Base-by-base conservation (phyloP, 169 alveolate species). In the Plasmodium inui region DNA sequence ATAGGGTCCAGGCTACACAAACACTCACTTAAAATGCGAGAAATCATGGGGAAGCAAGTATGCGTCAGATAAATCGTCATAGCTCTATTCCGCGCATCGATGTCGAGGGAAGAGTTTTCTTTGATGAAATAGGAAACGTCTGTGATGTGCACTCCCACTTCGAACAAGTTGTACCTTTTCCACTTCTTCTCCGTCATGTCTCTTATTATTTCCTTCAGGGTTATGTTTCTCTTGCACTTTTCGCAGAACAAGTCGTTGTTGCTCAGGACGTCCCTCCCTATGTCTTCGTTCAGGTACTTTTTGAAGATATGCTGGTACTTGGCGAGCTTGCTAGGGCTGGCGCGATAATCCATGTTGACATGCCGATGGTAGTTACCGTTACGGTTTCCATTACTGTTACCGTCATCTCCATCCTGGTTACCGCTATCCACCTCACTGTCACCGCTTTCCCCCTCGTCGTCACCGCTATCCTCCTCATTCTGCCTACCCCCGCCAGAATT, bases 61-160 rank as follows among this genome's bases (percentile, higher is more conserved):
- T 96, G 98, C 28, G 96, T 99, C 89, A 99, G 96, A 95, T 99
- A 99, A 14, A 98, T 98, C 0, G 98, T 95, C 28, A 98, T 98
- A 71, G 99, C 98, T 95, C 99, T 96, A 79, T 97, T 95, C 6
- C 98, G 97, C 0, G 99, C 99, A 91, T 98, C 99, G 80, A 96
- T 97, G 96, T 99, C 99, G 0, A 98, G 97, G 22, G 97, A 97
- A 26, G 98, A 95, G 14, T 97, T 98, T 37, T 99, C 97, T 80
- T 94, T 97, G 0, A 99, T 99, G 95, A 98, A 98, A 94, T 97
- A 98, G 22, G 99, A 96, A 0, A 99, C 99, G 95, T 99, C 99
- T 0, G 99, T 99, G 30, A 99, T 98, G 93, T 99, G 99, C 28
- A 99, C 99, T 39, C 99, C 99, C 1, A 99, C 95, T 94, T 96